Evolutionary conservation across 139 green algal genomes (phyloP).

Genomic region (Chlorella sp.): DNA sequence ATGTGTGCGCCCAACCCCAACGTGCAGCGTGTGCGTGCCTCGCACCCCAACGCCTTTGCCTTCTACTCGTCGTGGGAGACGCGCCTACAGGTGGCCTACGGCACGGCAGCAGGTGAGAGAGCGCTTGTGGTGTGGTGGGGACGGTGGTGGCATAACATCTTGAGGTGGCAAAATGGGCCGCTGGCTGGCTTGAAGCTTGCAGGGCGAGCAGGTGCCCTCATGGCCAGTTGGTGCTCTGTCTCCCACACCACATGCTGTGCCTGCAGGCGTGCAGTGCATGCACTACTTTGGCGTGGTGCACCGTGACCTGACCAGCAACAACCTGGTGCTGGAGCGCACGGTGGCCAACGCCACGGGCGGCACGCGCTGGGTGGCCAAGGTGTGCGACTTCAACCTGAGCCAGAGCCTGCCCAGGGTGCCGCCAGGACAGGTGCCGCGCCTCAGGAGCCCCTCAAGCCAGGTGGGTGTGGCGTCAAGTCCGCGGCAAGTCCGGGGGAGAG

Average conservation of each 20-base stretch:
- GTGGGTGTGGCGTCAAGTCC: too few relatives aligned
- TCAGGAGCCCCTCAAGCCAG: too few relatives aligned
- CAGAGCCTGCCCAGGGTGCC: slow-evolving; percentile 13
- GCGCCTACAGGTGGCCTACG: slow-evolving; percentile 20
- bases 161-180: too few relatives aligned
- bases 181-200: too few relatives aligned
- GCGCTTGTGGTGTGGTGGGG: too few relatives aligned
- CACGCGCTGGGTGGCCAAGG: slow-evolving; percentile 36
- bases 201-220: background rate
- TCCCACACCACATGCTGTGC: too few relatives aligned
- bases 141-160: too few relatives aligned
- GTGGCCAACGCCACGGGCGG: slow-evolving; percentile 3
- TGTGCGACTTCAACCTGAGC: slow-evolving; percentile 58
- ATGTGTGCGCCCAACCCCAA: background rate
- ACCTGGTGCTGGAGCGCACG: slow-evolving; percentile 49
- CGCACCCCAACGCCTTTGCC: background rate
- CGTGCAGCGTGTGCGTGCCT: background rate
- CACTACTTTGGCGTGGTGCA: slow-evolving; percentile 32
- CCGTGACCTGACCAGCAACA: slow-evolving; percentile 58
- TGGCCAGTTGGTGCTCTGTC: slow-evolving; percentile 4
- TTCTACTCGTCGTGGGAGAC: slow-evolving; percentile 16
- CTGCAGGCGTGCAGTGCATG: slow-evolving; percentile 57
- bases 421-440: background rate
- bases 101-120: slow-evolving; percentile 37
- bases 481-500: too few relatives aligned